Evolutionary conservation across 306 rosid species (phyloP).

Genomic region (Crataegus laevigata): DNA sequence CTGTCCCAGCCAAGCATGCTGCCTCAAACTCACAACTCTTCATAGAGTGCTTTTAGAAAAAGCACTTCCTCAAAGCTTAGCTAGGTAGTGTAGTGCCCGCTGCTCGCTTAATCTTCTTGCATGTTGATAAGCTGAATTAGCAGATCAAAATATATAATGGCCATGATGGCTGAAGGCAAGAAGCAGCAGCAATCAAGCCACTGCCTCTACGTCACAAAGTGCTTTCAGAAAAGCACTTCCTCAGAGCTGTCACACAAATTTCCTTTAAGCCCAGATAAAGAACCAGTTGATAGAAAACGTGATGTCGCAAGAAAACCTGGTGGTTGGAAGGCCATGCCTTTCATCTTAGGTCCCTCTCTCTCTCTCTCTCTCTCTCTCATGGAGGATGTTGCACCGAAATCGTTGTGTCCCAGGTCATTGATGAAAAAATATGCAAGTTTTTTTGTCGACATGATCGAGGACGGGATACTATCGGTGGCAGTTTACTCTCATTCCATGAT

Average conservation of each 20-base stretch:
- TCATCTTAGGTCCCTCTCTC: conserved; percentile 52
- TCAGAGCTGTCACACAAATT: background rate
- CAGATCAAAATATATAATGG: background rate
- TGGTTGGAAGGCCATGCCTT: conserved; percentile 90
- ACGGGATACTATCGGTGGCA: background rate
- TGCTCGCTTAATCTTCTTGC: background rate
- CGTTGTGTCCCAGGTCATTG: background rate
- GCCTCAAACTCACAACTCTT: background rate
- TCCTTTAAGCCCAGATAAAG: conserved; percentile 1
- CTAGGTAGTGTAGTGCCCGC: background rate
- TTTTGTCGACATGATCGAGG: background rate
- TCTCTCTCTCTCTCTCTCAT: background rate
- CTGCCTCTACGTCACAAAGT: background rate
- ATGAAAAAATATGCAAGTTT: background rate
- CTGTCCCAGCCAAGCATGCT: background rate
- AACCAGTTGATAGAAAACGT: background rate
- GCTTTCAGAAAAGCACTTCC: background rate
- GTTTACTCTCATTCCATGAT: background rate
- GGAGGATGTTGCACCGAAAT: background rate
- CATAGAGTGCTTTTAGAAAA: background rate
- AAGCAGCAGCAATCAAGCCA: background rate
- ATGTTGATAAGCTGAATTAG: background rate
- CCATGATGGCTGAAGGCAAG: background rate
- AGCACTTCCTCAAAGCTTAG: background rate
- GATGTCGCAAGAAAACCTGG: conserved; percentile 38